Evolutionary conservation across 306 rosid species (phyloP).

Genomic region (Phaseolus lunatus): DNA sequence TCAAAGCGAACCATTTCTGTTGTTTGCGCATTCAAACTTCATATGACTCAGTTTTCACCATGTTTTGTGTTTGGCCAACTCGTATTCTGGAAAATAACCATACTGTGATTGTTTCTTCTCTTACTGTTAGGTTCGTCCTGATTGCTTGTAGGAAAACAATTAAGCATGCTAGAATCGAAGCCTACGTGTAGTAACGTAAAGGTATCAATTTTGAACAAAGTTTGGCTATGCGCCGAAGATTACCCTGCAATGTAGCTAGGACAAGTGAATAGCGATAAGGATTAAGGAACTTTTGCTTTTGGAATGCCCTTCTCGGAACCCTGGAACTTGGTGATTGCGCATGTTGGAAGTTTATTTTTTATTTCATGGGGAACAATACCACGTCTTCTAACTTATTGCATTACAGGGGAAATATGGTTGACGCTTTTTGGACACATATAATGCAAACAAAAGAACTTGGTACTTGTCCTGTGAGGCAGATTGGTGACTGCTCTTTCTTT

Average conservation of each 20-base stretch:
- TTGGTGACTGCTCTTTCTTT: conserved; percentile 95
- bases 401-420: conserved; percentile 98
- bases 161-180: conserved; percentile 8
- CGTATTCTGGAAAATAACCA: background rate
- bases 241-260: conserved; percentile 26
- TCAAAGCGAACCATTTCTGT: conserved; percentile 8
- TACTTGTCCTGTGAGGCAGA: conserved; percentile 97
- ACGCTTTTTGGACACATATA: conserved; percentile 93
- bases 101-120: conserved; percentile 1
- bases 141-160: background rate
- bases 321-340: conserved; percentile 34
- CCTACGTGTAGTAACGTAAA: background rate
- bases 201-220: conserved; percentile 20
- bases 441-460: conserved; percentile 99
- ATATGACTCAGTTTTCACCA: background rate
- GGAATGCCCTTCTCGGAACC: background rate
- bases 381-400: conserved; percentile 9
- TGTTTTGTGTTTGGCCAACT: background rate
- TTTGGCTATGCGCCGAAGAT: background rate
- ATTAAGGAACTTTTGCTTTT: background rate
- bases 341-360: conserved; percentile 17
- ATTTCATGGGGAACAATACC: background rate
- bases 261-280: conserved; percentile 1
- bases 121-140: background rate
- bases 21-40: background rate